Evolutionary conservation across 2,329 filamentous ascomycete genomes (phyloP), one percentile per base, ranked within the genome.

Genomic region (Trichophyton mentagrophytes): DNA sequence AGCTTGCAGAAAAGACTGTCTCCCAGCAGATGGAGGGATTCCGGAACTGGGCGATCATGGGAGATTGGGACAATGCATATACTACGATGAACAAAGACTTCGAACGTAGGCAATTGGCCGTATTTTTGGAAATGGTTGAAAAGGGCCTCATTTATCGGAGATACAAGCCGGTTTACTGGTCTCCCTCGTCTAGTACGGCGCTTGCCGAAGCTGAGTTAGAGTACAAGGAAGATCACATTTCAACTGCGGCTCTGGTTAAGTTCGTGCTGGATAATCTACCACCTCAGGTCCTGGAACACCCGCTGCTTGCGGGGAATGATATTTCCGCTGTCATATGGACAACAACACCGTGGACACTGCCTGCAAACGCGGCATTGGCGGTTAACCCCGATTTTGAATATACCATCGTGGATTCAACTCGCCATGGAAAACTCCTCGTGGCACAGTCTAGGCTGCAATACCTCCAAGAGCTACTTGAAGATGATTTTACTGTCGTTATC

Each of bases 321-420:
- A 69, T 96, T 9, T 87, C 81, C 70, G 89, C 88, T n/a, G 81
- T 93, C n/a, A 89, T 97, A 58, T 99, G 93, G 93, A 99, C 93
- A 1, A 99, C 93, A 0, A 99, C 93, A 0, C 93, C 93, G 0
- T 99, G 93, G 93, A 99, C 93, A 0, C 78, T 99, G 3, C 92
- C 93, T 0, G 91, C 92, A 1, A 99, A 99, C 71, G 85, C 84
- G 69, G 91, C 89, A 0, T 90, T 99, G 70, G 91, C 90, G 1
- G 81, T 97, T 40, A 85, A 90, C 67, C 77, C 82, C 5, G 84
- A 88, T 44, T 75, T 97, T 63, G 77, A 84, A 49, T 99, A 97
- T 71, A 79, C 79, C 3, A 73, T 95, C 20, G 76, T 95, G 42
- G 76, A 79, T 60, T 77, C 81, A 1, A 77, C 77, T 0, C 71